A percentile compares a stretch with the other conserved stretches of the same genome.
These are phyloP conservation scores for Irineochytrium annulatum DNA, from an alignment of 192 early-diverging fungal species.

Conservation along the genomic window DNA sequence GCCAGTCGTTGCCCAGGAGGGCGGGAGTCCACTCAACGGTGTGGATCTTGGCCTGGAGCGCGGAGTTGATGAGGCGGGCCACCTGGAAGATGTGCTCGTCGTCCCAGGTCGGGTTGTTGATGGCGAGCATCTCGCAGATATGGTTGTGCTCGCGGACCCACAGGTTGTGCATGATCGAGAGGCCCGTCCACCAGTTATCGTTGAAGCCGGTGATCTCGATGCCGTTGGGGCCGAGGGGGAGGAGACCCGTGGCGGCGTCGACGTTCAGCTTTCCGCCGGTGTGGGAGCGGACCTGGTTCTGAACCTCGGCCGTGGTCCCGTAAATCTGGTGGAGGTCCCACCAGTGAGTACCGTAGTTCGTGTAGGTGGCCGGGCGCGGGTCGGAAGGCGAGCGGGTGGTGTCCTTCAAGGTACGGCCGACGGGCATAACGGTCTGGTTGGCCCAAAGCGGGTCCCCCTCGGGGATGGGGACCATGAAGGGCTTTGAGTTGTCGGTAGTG, in stretches of 20 bases:
- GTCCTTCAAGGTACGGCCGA: slow-evolving; percentile 12
- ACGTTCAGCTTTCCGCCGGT: slow-evolving; percentile 22
- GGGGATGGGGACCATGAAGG: slow-evolving; percentile 23
- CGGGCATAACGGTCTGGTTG: background rate
- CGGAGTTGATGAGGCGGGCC: slow-evolving; percentile 27
- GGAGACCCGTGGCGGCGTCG: background rate
- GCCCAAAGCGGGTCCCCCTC: slow-evolving; percentile 9
- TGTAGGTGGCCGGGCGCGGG: background rate
- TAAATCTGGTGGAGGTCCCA: slow-evolving; percentile 34
- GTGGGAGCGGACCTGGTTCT: slow-evolving; percentile 12
- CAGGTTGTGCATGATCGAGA: slow-evolving; percentile 26
- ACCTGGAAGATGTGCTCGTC: slow-evolving; percentile 32
- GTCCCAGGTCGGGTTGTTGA: slow-evolving; percentile 22
- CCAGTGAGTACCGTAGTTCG: slow-evolving; percentile 30
- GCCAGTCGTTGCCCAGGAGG: slow-evolving; percentile 22
- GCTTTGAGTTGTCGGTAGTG: background rate
- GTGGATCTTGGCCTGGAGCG: slow-evolving; percentile 33
- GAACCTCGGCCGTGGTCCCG: slow-evolving; percentile 9
- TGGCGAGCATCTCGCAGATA: slow-evolving; percentile 26
- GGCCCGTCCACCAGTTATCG: slow-evolving; percentile 33
- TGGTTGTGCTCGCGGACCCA: slow-evolving; percentile 31
- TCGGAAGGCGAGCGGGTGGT: background rate
- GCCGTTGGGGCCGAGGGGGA: slow-evolving; percentile 18
- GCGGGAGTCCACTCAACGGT: slow-evolving; percentile 39
- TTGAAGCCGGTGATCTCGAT: slow-evolving; percentile 27